A percentile compares a stretch with the other conserved stretches of the same genome.
phyloP scores from a whole-genome alignment of 371 early-diverging fungal species.

The Nematocida sp. region DNA sequence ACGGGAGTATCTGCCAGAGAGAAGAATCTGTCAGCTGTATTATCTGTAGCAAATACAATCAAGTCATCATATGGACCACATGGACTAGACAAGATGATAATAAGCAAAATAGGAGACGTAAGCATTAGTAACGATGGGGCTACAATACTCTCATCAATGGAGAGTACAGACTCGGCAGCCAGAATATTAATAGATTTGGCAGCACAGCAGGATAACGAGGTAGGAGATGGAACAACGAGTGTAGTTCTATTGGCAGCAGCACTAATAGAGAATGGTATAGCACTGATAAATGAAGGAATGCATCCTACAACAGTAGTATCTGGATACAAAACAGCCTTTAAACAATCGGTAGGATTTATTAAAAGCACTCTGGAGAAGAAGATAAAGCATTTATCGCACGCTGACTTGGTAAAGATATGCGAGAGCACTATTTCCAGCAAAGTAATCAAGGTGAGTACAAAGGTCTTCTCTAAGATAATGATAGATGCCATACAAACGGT shows the following conservation, averaged over 20 bases:
- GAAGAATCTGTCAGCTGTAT: slow-evolving; percentile 66
- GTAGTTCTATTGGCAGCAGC: slow-evolving; percentile 98
- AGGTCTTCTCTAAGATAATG: slow-evolving; percentile 87
- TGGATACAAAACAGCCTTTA: slow-evolving; percentile 90
- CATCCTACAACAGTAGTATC: slow-evolving; percentile 94
- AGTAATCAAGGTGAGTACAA: slow-evolving; percentile 80
- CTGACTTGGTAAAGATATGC: slow-evolving; percentile 85
- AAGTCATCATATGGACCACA: slow-evolving; percentile 96
- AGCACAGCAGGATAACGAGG: slow-evolving; percentile 96
- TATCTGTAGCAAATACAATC: slow-evolving; percentile 89
- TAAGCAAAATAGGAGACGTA: slow-evolving; percentile 96
- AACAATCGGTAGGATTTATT: slow-evolving; percentile 94
- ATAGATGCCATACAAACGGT: slow-evolving; percentile 86
- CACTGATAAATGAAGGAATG: slow-evolving; percentile 88
- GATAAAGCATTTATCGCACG: slow-evolving; percentile 67
- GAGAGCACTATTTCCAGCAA: slow-evolving; percentile 96
- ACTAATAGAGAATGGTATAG: slow-evolving; percentile 86
- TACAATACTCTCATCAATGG: slow-evolving; percentile 87
- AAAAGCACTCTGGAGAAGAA: slow-evolving; percentile 76
- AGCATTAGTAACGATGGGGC: slow-evolving; percentile 99
- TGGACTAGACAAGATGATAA: slow-evolving; percentile 99
- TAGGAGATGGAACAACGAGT: slow-evolving; percentile 99
- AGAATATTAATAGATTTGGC: slow-evolving; percentile 92
- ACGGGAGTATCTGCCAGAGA: slow-evolving; percentile 46
- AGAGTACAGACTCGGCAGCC: slow-evolving; percentile 93